phyloP scores from a whole-genome alignment of 2,329 filamentous ascomycete species.

The Chalaropsis thielavioides region DNA sequence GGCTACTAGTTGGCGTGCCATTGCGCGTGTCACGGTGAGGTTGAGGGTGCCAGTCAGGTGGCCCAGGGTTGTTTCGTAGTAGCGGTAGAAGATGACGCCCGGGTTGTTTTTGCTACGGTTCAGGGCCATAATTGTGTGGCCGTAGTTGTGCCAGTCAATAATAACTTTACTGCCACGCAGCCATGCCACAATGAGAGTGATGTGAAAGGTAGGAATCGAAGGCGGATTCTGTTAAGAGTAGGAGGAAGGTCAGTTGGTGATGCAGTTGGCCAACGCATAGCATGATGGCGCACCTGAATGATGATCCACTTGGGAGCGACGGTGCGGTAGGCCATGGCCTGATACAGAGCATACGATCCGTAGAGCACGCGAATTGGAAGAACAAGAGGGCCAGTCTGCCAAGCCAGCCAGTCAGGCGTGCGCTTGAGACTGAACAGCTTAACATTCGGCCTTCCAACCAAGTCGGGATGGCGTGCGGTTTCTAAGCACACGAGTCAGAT shows the following conservation, averaged over 20 bases:
- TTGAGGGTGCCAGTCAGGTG: constrained; percentile 54
- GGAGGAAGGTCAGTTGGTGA: not conserved
- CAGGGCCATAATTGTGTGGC: constrained; percentile 74
- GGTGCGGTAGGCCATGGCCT: constrained; percentile 57
- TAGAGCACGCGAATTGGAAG: constrained; percentile 18
- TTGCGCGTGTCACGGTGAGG: constrained; percentile 79
- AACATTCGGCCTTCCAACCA: constrained; percentile 54
- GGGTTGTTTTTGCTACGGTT: constrained; percentile 46
- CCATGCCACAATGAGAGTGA: constrained; percentile 58
- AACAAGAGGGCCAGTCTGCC: constrained; percentile 22
- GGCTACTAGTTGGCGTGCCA: constrained; percentile 55
- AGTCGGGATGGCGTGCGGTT: constrained; percentile 64
- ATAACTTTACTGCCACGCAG: constrained; percentile 69
- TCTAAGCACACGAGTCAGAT: constrained; percentile 33
- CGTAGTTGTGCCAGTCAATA: constrained; percentile 98
- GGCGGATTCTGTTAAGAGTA: constrained; percentile 63
- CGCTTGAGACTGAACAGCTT: constrained; percentile 54
- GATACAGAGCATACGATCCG: constrained; percentile 48
- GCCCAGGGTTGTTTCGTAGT: constrained; percentile 63
- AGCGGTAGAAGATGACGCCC: constrained; percentile 60
- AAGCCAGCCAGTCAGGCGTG: constrained; percentile 52
- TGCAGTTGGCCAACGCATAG: not conserved
- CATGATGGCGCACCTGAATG: constrained; percentile 45
- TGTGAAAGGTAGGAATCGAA: constrained; percentile 74
- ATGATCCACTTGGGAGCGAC: constrained; percentile 72